Percentiles rank a stretch among this genome's conserved stretches.
Evolutionary conservation across 192 early-diverging fungal genomes (phyloP).

Genomic region (Umbelopsis sp.): DNA sequence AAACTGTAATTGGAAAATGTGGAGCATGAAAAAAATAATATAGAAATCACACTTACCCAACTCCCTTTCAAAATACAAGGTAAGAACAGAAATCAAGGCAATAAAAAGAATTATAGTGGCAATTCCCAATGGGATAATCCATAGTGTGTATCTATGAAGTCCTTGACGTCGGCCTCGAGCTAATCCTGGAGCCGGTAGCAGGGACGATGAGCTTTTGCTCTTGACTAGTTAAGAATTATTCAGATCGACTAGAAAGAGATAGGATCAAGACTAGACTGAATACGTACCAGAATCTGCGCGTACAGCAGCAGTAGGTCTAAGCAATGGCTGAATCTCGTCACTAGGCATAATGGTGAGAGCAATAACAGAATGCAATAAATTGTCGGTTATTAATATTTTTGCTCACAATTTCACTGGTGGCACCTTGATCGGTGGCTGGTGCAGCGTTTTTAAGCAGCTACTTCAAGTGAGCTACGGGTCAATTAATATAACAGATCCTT

Average conservation of each 20-base stretch:
- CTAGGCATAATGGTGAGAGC: background rate
- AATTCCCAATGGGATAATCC: slow-evolving; percentile 26
- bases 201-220: background rate
- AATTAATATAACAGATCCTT: too few relatives aligned
- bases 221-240: background rate
- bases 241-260: background rate
- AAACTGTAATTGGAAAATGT: background rate
- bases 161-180: background rate
- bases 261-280: background rate
- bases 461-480: too few relatives aligned
- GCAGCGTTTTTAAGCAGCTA: too few relatives aligned
- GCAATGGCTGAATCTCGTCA: slow-evolving; percentile 2
- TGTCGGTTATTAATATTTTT: too few relatives aligned
- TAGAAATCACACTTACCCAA: slow-evolving; percentile 2
- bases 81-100: slow-evolving; percentile 26
- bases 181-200: background rate
- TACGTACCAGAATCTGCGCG: slow-evolving; percentile 2
- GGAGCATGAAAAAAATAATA: too few relatives aligned
- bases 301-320: background rate
- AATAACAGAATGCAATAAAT: background rate
- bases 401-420: too few relatives aligned
- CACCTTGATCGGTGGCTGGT: too few relatives aligned
- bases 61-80: slow-evolving; percentile 30
- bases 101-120: slow-evolving; percentile 34
- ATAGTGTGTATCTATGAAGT: background rate